These are phyloP conservation scores for Thalassiosira mediterranea DNA, from an alignment of 352 stramenopile species.

Conservation along the genomic window DNA sequence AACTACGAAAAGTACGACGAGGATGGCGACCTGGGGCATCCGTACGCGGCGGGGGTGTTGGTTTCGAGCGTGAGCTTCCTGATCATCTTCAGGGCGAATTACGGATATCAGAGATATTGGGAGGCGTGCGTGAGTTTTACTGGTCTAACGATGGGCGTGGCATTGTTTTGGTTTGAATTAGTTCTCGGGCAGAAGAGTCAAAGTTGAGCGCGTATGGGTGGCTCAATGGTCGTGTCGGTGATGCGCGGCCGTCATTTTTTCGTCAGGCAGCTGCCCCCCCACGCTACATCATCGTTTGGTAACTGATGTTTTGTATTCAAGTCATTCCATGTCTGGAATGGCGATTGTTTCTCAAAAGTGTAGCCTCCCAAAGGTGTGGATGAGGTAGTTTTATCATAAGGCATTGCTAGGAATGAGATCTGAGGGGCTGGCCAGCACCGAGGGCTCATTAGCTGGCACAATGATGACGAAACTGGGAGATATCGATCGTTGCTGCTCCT, in stretches of 20 bases:
- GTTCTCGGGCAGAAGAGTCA: not conserved
- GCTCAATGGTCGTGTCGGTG: not conserved
- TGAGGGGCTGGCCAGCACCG: too few species aligned
- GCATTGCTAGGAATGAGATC: too few species aligned
- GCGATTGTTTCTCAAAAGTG: too few species aligned
- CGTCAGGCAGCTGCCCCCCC: not conserved
- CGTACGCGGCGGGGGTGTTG: slow-evolving; percentile 47
- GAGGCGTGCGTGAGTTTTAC: slow-evolving; percentile 28
- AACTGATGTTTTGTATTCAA: too few species aligned
- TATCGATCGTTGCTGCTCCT: too few species aligned
- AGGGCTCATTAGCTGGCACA: too few species aligned
- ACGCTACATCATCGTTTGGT: too few species aligned
- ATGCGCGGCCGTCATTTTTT: not conserved
- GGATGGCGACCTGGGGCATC: slow-evolving; percentile 39
- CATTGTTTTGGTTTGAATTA: not conserved
- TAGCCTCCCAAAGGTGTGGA: too few species aligned
- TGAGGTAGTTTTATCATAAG: too few species aligned
- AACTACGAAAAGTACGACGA: not conserved
- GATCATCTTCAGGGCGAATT: slow-evolving; percentile 60
- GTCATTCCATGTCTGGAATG: too few species aligned
- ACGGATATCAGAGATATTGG: slow-evolving; percentile 56
- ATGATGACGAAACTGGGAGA: too few species aligned
- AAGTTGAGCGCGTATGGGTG: not conserved
- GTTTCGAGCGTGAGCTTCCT: slow-evolving; percentile 45
- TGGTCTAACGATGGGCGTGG: not conserved